phyloP scores from a whole-genome alignment of 2,329 filamentous ascomycete species.

The Penicillium sp. region DNA sequence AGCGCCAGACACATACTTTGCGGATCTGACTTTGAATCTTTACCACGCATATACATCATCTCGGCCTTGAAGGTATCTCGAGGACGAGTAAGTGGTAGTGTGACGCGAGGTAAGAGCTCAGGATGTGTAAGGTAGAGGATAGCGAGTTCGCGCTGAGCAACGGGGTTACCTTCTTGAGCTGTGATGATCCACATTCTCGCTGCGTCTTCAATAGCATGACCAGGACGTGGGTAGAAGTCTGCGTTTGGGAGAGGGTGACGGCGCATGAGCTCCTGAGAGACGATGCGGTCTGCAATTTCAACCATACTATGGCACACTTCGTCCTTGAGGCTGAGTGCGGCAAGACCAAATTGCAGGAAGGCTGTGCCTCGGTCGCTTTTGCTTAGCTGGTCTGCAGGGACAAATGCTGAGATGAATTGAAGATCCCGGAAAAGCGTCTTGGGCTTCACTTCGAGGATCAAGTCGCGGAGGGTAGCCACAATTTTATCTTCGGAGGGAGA shows the following conservation, averaged over 20 bases:
- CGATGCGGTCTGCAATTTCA: conserved; percentile 69
- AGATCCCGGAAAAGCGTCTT: conserved; percentile 79
- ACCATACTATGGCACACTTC: conserved; percentile 84
- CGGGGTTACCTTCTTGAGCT: conserved; percentile 85
- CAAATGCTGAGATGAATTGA: conserved; percentile 67
- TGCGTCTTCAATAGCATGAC: conserved; percentile 63
- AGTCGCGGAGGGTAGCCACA: conserved; percentile 63
- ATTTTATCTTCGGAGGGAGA: conserved; percentile 63
- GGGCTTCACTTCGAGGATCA: conserved; percentile 72
- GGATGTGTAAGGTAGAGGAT: conserved; percentile 92
- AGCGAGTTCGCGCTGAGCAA: conserved; percentile 87
- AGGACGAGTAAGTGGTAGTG: conserved; percentile 79
- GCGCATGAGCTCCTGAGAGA: conserved; percentile 54
- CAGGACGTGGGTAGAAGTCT: conserved; percentile 30
- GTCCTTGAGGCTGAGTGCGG: conserved; percentile 83
- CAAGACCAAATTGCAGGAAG: conserved; percentile 86
- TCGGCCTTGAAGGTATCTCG: conserved; percentile 88
- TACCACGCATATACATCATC: conserved; percentile 67
- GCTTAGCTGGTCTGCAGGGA: conserved; percentile 58
- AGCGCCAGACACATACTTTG: conserved; percentile 90
- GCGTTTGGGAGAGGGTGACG: conserved; percentile 33
- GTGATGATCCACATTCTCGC: conserved; percentile 90
- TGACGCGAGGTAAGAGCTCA: conserved; percentile 75
- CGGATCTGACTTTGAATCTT: conserved; percentile 72
- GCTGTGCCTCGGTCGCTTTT: conserved; percentile 67